Evolutionary conservation across 257 asterid species (phyloP).

Genomic region (Dorcoceras hygrometricum): DNA sequence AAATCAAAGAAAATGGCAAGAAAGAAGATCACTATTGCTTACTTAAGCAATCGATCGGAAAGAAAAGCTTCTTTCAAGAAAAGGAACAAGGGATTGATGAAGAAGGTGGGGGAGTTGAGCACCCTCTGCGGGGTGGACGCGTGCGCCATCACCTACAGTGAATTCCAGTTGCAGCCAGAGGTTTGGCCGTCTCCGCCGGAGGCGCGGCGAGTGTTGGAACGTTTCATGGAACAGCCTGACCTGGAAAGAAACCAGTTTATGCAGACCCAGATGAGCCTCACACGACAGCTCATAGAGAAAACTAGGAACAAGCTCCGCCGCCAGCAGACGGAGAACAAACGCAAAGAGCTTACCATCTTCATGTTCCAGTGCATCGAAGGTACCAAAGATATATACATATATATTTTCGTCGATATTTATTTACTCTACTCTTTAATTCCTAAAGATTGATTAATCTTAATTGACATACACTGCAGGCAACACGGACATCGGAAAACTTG

Average conservation of each 20-base stretch:
- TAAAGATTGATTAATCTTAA: no score
- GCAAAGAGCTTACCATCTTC: neutral
- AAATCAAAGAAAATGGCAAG: neutral
- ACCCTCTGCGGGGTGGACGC: constrained; percentile 4
- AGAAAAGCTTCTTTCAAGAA: neutral
- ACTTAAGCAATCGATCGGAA: neutral
- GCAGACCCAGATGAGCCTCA: neutral
- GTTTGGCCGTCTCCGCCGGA: neutral
- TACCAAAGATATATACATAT: neutral
- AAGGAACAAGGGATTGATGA: neutral
- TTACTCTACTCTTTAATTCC: no score
- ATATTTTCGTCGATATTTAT: no score
- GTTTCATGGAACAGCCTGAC: neutral
- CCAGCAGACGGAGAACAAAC: neutral
- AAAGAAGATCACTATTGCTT: neutral
- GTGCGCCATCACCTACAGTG: neutral
- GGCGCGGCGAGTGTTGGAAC: neutral
- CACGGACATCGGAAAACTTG: neutral
- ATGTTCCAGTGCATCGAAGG: neutral
- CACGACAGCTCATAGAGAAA: neutral
- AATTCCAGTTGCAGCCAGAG: neutral
- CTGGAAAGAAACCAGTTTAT: neutral
- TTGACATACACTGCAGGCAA: neutral
- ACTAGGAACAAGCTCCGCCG: neutral
- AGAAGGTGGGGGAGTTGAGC: neutral